Conservation (phyloP, 2,329 filamentous ascomycete species). For the Fusarium lateritium region DNA sequence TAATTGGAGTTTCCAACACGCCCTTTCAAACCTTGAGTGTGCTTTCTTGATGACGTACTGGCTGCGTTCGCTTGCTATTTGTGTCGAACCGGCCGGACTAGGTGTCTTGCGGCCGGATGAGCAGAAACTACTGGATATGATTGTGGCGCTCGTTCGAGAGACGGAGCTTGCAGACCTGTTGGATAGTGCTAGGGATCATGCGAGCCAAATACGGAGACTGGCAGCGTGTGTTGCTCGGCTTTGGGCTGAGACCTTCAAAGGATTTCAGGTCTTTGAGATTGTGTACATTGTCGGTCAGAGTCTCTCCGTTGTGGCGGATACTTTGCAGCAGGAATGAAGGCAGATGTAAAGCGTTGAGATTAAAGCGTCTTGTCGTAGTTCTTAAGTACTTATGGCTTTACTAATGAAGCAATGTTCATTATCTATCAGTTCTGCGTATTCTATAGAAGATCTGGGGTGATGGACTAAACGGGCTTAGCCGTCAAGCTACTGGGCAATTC, state of each 20-base stretch:
- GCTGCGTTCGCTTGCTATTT: conserved; percentile 16
- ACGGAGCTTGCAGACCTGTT: conserved; percentile 1
- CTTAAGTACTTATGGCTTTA: too few relatives aligned
- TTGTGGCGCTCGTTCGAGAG: conserved; percentile 3
- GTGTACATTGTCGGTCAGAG: conserved; percentile 25
- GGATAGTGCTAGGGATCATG: not conserved
- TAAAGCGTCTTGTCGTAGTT: too few relatives aligned
- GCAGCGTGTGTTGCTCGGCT: conserved; percentile 18
- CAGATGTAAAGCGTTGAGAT: too few relatives aligned
- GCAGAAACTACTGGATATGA: conserved; percentile 5
- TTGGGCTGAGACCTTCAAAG: conserved; percentile 36
- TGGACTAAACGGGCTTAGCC: too few relatives aligned
- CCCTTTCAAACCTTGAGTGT: conserved; percentile 31
- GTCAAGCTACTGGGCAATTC: too few relatives aligned
- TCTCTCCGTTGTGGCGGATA: conserved; percentile 4
- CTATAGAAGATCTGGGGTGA: too few relatives aligned
- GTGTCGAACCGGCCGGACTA: conserved; percentile 1
- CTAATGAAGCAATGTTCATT: too few relatives aligned
- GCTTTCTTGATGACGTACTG: conserved; percentile 28
- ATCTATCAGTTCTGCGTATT: too few relatives aligned
- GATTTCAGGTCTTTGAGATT: conserved; percentile 35
- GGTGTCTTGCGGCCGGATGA: conserved; percentile 3
- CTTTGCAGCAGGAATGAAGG: too few relatives aligned
- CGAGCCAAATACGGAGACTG: conserved; percentile 12
- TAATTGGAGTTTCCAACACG: conserved; percentile 34